Evolutionary conservation across 345 rosid genomes (phyloP).

Genomic region (Limnanthes douglasii): DNA sequence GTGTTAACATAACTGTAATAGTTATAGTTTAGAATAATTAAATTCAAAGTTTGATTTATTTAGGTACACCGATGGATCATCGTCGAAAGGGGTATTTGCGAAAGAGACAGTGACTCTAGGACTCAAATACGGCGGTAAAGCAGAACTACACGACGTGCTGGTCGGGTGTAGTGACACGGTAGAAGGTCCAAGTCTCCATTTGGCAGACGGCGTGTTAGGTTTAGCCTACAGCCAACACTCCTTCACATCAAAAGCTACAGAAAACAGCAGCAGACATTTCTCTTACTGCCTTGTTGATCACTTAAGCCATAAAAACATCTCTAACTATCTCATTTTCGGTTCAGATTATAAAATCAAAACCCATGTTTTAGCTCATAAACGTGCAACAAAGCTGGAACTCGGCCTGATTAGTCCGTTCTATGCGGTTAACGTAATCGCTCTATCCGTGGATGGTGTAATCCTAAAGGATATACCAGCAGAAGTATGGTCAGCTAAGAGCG

Average conservation of each 20-base stretch:
- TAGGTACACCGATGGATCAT: slow-evolving; percentile 32
- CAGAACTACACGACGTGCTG: slow-evolving; percentile 14
- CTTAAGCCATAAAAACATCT: slow-evolving; percentile 24
- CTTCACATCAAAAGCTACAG: slow-evolving; percentile 22
- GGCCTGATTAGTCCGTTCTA: slow-evolving; percentile 24
- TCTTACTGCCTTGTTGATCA: slow-evolving; percentile 58
- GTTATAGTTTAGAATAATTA: neutral
- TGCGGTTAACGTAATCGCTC: slow-evolving; percentile 25
- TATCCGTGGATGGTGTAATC: slow-evolving; percentile 23
- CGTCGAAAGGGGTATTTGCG: slow-evolving; percentile 34
- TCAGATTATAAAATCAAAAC: slow-evolving; percentile 2
- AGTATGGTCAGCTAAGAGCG: slow-evolving; percentile 23
- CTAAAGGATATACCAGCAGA: slow-evolving; percentile 26
- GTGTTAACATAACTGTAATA: neutral
- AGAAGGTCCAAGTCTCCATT: slow-evolving; percentile 15
- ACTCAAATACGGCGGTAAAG: slow-evolving; percentile 14
- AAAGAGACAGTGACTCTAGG: slow-evolving; percentile 28
- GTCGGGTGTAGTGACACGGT: slow-evolving; percentile 35
- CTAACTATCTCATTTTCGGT: slow-evolving; percentile 41
- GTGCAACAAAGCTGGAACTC: slow-evolving; percentile 30
- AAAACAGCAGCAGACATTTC: slow-evolving; percentile 23
- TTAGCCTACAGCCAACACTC: slow-evolving; percentile 27
- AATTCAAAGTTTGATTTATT: neutral
- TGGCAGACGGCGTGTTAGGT: slow-evolving; percentile 46
- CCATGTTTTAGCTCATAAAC: neutral